Base-by-base conservation (phyloP, 768 basidiomycete genomes). In the Coprinellus micaceus region DNA sequence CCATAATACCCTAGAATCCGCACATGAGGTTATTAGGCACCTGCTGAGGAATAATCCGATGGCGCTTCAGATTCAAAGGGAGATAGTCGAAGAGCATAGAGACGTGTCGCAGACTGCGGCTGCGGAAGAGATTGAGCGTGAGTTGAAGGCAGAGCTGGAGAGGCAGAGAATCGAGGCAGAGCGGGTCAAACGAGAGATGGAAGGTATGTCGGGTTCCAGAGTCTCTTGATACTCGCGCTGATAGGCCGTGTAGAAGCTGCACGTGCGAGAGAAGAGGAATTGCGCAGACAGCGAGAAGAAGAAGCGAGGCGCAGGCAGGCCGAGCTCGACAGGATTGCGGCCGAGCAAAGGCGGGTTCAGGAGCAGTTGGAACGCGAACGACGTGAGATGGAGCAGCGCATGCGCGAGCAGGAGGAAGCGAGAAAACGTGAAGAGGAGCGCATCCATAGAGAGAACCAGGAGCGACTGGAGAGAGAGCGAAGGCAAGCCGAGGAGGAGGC, bases 51-150 rank as follows among this genome's bases (percentile, higher is more conserved):
- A 56, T 24, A 22, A 49, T 17, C 47, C 30, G 39, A 66, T 68
- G 26, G 76, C 82, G 0, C 68, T 85, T 2, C 74, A 72, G 21
- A 83, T 86, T 47, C 84, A 86, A 60, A 67, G 70, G 30, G 84
- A 86, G 61, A 68, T 84, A 11, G 77, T 78, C 54, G 69, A 78
- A 58, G 70, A 56, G 25, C 9, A 70, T 29, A 75, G 76, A 48
- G 71, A 76, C 40, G 73, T 85, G 17, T 69, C 74, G 1, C 70
- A 84, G 51, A 84, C 85, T 2, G 67, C 71, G 2, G 84, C 83
- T 1, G 82, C 82, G 0, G 71, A 67, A 10, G 83, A 82, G 62
- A 72, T 86, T 17, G 73, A 72, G 49, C 71, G 74, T 12, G 82
- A 82, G 43, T 62, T 82, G 3, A 73, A 73, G 54, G 77, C 77